Evolutionary conservation across 2,329 filamentous ascomycete species (phyloP).

Genomic region (Fusarium sp.): DNA sequence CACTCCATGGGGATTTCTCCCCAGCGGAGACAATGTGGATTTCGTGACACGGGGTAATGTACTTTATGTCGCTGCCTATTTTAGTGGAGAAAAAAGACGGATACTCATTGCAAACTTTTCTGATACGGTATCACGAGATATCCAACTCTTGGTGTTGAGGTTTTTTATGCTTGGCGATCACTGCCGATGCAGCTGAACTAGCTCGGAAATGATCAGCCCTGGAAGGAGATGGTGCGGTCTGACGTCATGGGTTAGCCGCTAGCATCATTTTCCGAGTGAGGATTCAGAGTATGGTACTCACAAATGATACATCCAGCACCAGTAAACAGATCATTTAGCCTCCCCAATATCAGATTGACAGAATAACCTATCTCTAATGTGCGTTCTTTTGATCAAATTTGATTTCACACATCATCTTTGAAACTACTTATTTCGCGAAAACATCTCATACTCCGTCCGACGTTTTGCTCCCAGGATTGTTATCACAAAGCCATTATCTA

Average conservation of each 20-base stretch:
- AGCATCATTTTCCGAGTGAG: neutral
- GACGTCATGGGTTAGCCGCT: neutral
- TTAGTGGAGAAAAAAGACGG: conserved; percentile 4
- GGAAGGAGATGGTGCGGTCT: neutral
- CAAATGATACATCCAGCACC: too few species aligned
- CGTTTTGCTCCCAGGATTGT: too few species aligned
- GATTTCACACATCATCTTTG: too few species aligned
- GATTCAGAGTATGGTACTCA: too few species aligned
- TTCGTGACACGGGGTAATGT: conserved; percentile 8
- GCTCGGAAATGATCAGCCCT: neutral
- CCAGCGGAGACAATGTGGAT: conserved; percentile 12
- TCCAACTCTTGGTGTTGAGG: conserved; percentile 1
- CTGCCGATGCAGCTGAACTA: neutral
- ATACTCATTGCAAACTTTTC: conserved; percentile 6
- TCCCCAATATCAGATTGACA: too few species aligned
- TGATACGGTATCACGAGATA: conserved; percentile 10
- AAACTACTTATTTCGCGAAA: too few species aligned
- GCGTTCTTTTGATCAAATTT: too few species aligned
- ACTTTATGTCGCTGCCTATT: conserved; percentile 33
- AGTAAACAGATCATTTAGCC: too few species aligned
- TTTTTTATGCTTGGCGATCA: conserved; percentile 2
- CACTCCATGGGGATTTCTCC: conserved; percentile 26
- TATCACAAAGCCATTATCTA: too few species aligned
- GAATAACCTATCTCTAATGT: too few species aligned
- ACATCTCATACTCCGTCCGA: too few species aligned